Conservation (phyloP, 208 protist genomes). For the Acanthamoeba castellanii region DNA sequence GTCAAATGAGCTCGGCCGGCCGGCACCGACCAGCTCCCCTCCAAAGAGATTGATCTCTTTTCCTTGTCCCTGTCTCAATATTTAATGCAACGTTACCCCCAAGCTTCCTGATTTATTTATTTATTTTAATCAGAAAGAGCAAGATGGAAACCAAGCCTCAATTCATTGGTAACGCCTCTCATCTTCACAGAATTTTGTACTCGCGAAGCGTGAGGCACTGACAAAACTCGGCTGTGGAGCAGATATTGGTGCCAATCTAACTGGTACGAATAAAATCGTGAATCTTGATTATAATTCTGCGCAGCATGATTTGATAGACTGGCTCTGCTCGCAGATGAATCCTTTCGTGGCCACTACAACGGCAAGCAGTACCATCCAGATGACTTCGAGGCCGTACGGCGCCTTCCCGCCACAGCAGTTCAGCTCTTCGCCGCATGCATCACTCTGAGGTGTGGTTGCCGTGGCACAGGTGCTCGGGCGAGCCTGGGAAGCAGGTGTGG, state of each 20-base stretch:
- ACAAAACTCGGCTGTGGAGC: too few relatives aligned
- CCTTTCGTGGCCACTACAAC: constrained; percentile 19
- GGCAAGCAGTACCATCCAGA: not conserved
- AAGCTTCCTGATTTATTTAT: too few relatives aligned
- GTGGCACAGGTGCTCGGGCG: constrained; percentile 89
- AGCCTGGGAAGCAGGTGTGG: constrained; percentile 86
- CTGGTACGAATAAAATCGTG: not conserved
- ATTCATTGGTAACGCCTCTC: too few relatives aligned
- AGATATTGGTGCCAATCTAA: not conserved
- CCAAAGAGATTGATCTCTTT: too few relatives aligned
- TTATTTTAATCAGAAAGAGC: too few relatives aligned
- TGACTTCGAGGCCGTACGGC: not conserved
- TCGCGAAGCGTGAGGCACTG: too few relatives aligned
- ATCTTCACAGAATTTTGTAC: too few relatives aligned
- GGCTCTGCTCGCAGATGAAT: not conserved
- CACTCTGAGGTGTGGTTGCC: constrained; percentile 76
- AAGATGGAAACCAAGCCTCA: too few relatives aligned
- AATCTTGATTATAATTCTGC: not conserved
- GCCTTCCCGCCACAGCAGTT: not conserved
- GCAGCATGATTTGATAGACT: too few relatives aligned
- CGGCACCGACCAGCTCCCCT: too few relatives aligned
- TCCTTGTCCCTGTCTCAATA: too few relatives aligned
- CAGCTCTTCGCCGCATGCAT: not conserved
- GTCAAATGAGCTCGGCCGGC: not conserved
- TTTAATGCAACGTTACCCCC: too few relatives aligned